Evolutionary conservation across 495 filamentous ascomycete genomes (phyloP).

Genomic region (Chaetomium cochliodes): DNA sequence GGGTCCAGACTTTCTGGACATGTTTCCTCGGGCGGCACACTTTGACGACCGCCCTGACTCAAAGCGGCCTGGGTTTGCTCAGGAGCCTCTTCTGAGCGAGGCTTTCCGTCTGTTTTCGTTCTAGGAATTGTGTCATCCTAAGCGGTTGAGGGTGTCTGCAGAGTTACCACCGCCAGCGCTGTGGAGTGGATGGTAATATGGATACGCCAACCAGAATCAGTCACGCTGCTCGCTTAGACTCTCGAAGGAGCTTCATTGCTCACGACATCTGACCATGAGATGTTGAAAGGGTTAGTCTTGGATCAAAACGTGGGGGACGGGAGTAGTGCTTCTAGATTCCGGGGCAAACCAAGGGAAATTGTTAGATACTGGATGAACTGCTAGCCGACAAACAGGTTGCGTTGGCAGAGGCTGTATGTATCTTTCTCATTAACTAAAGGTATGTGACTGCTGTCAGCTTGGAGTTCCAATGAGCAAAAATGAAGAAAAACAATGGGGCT

Average conservation of each 20-base stretch:
- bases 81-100: neutral
- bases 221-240: constrained; percentile 15
- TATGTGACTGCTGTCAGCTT: too few relatives aligned
- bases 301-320: too few relatives aligned
- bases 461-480: neutral
- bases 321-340: too few relatives aligned
- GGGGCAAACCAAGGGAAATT: neutral
- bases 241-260: neutral
- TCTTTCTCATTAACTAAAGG: too few relatives aligned
- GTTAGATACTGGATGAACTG: too few relatives aligned
- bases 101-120: neutral
- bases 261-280: constrained; percentile 7
- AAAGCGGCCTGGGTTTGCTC: too few relatives aligned
- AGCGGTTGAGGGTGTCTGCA: neutral
- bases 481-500: constrained; percentile 14
- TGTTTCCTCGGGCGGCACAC: neutral
- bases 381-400: too few relatives aligned
- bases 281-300: neutral
- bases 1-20: neutral
- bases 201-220: constrained; percentile 21
- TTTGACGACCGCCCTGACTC: neutral
- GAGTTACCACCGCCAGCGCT: neutral
- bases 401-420: too few relatives aligned
- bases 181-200: constrained; percentile 24
- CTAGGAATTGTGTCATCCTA: neutral